phyloP scores from a whole-genome alignment of 257 asterid genomes.

The Solanum bulbocastanum region DNA sequence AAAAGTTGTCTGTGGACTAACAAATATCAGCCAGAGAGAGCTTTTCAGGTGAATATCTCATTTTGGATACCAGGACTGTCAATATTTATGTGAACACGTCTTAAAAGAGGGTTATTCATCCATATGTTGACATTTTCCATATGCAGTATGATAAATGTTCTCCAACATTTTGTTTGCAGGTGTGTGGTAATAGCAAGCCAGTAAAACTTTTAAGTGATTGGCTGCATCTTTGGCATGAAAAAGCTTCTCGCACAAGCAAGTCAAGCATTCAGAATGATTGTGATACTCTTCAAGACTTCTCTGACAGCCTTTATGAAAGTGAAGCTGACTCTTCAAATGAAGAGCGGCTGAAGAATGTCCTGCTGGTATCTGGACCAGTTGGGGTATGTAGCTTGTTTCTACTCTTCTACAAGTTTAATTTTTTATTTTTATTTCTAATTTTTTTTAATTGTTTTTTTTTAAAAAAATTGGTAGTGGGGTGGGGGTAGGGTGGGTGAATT shows the following conservation, averaged over 20 bases:
- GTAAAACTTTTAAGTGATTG: slow-evolving; percentile 71
- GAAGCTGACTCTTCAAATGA: slow-evolving; percentile 42
- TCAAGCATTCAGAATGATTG: slow-evolving; percentile 23
- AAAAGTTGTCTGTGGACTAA: slow-evolving; percentile 81
- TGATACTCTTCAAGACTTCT: slow-evolving; percentile 21
- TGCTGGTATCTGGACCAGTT: slow-evolving; percentile 90
- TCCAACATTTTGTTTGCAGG: slow-evolving; percentile 32
- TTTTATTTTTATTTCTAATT: no score
- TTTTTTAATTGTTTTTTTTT: no score
- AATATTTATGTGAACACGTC: neutral
- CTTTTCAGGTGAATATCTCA: slow-evolving; percentile 52
- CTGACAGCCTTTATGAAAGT: slow-evolving; percentile 37
- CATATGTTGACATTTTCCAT: neutral
- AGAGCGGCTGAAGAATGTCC: slow-evolving; percentile 67
- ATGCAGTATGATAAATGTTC: neutral
- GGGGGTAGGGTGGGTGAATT: neutral
- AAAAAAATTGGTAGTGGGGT: no score
- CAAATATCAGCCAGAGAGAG: slow-evolving; percentile 76
- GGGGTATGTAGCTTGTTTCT: slow-evolving; percentile 50
- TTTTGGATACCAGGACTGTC: neutral
- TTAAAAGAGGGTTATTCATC: neutral
- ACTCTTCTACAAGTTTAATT: neutral
- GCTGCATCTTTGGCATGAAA: slow-evolving; percentile 81
- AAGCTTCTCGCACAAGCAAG: slow-evolving; percentile 32
- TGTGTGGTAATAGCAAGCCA: slow-evolving; percentile 79